Base-by-base conservation (phyloP, 1,139 yeast species). In the Suhomyces kunorum region DNA sequence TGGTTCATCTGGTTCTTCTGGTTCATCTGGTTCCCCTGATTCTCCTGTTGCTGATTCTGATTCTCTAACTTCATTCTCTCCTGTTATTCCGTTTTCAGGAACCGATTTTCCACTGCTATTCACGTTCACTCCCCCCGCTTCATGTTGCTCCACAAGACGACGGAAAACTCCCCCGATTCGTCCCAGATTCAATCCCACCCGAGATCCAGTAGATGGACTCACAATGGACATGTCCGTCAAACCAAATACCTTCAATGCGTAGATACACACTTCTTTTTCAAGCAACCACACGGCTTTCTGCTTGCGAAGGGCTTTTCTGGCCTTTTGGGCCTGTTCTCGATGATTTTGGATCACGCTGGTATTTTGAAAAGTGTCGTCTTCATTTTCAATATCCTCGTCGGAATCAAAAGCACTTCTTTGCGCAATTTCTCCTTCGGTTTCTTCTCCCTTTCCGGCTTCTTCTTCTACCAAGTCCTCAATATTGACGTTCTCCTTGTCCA, bases 401-500 rank as follows among this genome's bases (percentile, higher is more conserved):
- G 48, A 40, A 16, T 49, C 62, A 42, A 54, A 55, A 32, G 37
- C 44, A 34, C 55, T 50, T 7, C 22, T 30, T 15, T 45, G 49
- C 3, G 43, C 50, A 5, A 39, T 47, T 5, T 38, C 43, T 11
- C 41, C 51, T 24, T 30, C 39, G 3, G 11, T 36, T 9, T 45
- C 47, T 4, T 43, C 53, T 5, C 34, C 49, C 6, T 45, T 47
- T 8, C 22, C 33, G 3, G 36, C 44, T 6, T 43, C 54, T 24
- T 44, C 50, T 8, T 48, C 55, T 25, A 54, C 49, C 43, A 58
- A 49, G 16, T 71, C 72, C 39, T 67, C 76, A 42, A 73, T 72
- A 46, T 75, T 74, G 3, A 81, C 85, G 50, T 74, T 83, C 56
- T 83, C 89, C 27, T 72, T 71, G 28, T 71, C 80, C 17, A 63